Evolutionary conservation across 192 early-diverging fungal genomes (phyloP).

Genomic region (Podila clonocystis): DNA sequence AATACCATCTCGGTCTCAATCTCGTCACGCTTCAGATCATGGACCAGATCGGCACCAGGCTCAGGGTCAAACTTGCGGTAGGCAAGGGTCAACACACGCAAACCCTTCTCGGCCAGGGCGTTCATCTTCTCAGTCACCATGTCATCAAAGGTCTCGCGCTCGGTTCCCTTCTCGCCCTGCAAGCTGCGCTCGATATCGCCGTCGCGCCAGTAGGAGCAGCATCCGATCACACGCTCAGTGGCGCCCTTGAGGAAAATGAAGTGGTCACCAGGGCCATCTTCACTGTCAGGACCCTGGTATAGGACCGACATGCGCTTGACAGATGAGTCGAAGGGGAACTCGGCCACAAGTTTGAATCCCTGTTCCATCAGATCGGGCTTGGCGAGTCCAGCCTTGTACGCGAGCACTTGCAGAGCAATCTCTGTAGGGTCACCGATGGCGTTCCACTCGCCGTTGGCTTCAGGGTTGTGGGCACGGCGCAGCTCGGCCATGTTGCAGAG

Average conservation of each 20-base stretch:
- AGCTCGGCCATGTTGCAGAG: constrained; percentile 88
- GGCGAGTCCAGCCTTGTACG: constrained; percentile 77
- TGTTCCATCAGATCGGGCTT: constrained; percentile 67
- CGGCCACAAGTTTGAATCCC: constrained; percentile 61
- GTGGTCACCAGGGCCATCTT: constrained; percentile 49
- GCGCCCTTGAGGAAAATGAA: constrained; percentile 89
- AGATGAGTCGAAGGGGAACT: constrained; percentile 75
- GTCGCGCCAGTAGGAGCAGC: constrained; percentile 67
- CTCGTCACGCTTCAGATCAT: constrained; percentile 60
- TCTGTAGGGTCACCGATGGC: constrained; percentile 91
- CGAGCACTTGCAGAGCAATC: constrained; percentile 87
- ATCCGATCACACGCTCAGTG: constrained; percentile 83
- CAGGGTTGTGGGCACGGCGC: constrained; percentile 58
- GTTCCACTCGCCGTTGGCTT: constrained; percentile 67
- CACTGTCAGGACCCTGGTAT: constrained; percentile 46
- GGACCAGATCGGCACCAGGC: constrained; percentile 22
- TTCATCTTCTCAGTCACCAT: constrained; percentile 72
- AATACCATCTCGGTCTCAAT: constrained; percentile 81
- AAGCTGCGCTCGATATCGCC: constrained; percentile 35
- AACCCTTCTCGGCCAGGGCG: constrained; percentile 79
- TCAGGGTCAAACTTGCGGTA: constrained; percentile 59
- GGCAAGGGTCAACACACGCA: constrained; percentile 90
- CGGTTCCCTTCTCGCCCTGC: constrained; percentile 30
- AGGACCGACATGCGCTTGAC: constrained; percentile 93
- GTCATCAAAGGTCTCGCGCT: constrained; percentile 43